Evolutionary conservation across 2,329 filamentous ascomycete species (phyloP), one percentile per base, ranked within the genome.

Genomic region (Calonectria naviculata): DNA sequence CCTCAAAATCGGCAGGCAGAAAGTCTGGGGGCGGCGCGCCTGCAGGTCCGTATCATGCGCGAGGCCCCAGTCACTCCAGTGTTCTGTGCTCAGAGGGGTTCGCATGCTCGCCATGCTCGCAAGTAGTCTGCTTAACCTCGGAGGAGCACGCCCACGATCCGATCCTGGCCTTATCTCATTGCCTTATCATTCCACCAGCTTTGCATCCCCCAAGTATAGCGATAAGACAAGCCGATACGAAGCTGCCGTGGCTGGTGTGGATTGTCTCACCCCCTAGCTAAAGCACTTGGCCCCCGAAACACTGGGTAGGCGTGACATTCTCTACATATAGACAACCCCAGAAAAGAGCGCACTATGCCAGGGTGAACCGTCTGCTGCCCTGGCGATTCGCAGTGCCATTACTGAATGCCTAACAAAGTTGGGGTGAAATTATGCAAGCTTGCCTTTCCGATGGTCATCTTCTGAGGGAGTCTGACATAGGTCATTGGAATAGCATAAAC

Each of bases 11-110:
- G 73, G 61, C 68, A 38, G 60, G 29, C 62, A 72, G 71, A 70
- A 68, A 74, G 67, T 52, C 56, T 62, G 68, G 61, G 58, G 68
- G n/a, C n/a, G n/a, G n/a, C n/a, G n/a, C n/a, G n/a, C 60, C 28
- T 44, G 26, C 24, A 28, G 31, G 47, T 47, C 46, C 28, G 66
- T 64, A 56, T 34, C 28, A 66, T 24, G 26, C 29, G n/a, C n/a
- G 42, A 64, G 31, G 61, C 52, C 52, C 52, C 62, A 31, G 17
- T 47, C 36, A 52, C 61, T 28, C 31, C n/a, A 8, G 29, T 28
- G 26, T 41, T 41, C 31, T 46, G 17, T 42, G 49, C 28, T 46
- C n/a, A 49, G 52, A 47, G 19, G 52, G n/a, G 52, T 46, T 46
- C 42, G 42, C 42, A 9, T 46, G n/a, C 42, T 46, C 19, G 52